phyloP scores from a whole-genome alignment of 1,139 yeast genomes.

The Zygosaccharomyces sapae region DNA sequence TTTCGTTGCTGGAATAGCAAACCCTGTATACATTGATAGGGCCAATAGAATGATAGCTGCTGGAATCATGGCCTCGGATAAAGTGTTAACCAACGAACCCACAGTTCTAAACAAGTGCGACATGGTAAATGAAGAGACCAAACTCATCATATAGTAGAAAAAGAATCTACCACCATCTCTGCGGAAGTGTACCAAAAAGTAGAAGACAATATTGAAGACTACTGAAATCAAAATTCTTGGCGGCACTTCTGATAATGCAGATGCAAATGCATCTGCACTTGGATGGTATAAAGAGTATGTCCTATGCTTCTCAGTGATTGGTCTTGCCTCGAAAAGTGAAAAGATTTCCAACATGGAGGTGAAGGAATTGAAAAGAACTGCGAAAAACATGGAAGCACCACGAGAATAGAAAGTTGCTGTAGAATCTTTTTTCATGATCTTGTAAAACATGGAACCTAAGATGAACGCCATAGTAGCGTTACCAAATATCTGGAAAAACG shows the following conservation, averaged over 20 bases:
- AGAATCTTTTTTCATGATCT: constrained; percentile 41
- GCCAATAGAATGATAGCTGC: constrained; percentile 53
- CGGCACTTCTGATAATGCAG: constrained; percentile 58
- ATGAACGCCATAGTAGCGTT: constrained; percentile 58
- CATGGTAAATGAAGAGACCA: constrained; percentile 50
- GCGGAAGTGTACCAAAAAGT: constrained; percentile 57
- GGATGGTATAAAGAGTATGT: constrained; percentile 63
- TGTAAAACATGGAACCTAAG: constrained; percentile 62
- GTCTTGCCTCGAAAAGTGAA: constrained; percentile 60
- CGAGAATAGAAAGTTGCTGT: constrained; percentile 52
- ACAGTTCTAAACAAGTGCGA: constrained; percentile 58
- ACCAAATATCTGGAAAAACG: constrained; percentile 51
- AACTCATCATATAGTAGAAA: constrained; percentile 48
- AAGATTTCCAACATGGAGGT: constrained; percentile 61
- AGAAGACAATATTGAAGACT: constrained; percentile 52
- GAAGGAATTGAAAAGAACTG: constrained; percentile 64
- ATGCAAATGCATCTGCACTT: constrained; percentile 61
- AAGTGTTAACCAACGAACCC: constrained; percentile 51
- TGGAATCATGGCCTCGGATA: constrained; percentile 60
- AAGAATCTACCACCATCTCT: constrained; percentile 58
- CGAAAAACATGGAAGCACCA: constrained; percentile 62
- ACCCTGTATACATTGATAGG: constrained; percentile 59
- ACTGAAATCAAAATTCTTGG: constrained; percentile 46
- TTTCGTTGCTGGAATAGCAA: constrained; percentile 53
- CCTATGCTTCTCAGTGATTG: constrained; percentile 67